phyloP scores from a whole-genome alignment of 2,329 filamentous ascomycete species.

The Hymenoscyphus linearis region DNA sequence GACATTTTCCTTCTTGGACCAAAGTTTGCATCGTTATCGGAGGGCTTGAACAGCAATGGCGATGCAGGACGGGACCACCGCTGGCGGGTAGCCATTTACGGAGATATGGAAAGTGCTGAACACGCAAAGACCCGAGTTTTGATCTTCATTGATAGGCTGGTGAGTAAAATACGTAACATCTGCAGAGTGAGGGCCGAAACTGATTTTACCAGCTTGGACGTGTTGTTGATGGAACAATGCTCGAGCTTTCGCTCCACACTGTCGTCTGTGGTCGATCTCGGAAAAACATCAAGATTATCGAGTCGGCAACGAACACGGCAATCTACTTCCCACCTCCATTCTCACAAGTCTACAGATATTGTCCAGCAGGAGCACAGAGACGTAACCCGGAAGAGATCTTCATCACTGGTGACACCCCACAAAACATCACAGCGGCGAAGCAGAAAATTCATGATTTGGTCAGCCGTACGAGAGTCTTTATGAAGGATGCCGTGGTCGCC shows the following conservation, averaged over 20 bases:
- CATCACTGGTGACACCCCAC: conserved; percentile 83
- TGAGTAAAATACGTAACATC: conserved; percentile 13
- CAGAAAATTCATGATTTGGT: conserved; percentile 85
- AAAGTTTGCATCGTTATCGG: conserved; percentile 74
- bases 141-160: conserved; percentile 77
- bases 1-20: conserved; percentile 95
- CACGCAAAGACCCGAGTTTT: conserved; percentile 94
- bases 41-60: conserved; percentile 66
- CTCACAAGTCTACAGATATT: conserved; percentile 85
- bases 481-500: conserved; percentile 89
- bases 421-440: conserved; percentile 84
- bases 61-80: conserved; percentile 80
- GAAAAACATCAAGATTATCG: conserved; percentile 97
- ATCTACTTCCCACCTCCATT: conserved; percentile 98
- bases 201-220: conserved; percentile 58
- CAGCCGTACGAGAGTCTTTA: conserved; percentile 71
- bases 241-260: conserved; percentile 85
- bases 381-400: conserved; percentile 87
- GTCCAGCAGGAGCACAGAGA: conserved; percentile 71
- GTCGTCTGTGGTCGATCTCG: conserved; percentile 88
- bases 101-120: conserved; percentile 90
- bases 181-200: conserved; percentile 25
- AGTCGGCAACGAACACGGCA: conserved; percentile 89
- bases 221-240: conserved; percentile 70
- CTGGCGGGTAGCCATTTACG: conserved; percentile 89